phyloP scores from a whole-genome alignment of 352 stramenopile genomes.

The Phytophthora podocarpi region DNA sequence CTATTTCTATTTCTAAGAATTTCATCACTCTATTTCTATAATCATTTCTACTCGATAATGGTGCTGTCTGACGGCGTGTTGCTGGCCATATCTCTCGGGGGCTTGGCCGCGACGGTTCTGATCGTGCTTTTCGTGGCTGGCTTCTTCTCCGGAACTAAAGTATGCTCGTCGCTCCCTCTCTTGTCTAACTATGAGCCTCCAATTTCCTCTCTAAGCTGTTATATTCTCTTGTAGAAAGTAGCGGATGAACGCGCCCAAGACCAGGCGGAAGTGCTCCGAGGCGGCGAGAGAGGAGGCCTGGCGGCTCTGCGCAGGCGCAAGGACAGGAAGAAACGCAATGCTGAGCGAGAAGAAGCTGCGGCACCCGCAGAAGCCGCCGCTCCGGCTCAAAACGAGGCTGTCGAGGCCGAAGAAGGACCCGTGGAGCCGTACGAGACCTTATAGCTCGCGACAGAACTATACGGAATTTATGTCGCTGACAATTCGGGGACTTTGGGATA shows the following conservation, averaged over 20 bases:
- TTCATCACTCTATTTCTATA: too few species aligned
- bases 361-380: constrained; percentile 9
- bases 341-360: constrained; percentile 22
- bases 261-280: constrained; percentile 39
- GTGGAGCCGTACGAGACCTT: constrained; percentile 48
- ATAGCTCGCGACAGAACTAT: background rate
- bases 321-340: constrained; percentile 55
- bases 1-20: too few species aligned
- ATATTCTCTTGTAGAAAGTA: constrained; percentile 30
- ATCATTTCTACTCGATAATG: background rate
- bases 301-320: constrained; percentile 71
- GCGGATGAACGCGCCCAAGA: constrained; percentile 30
- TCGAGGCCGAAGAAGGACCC: constrained; percentile 19
- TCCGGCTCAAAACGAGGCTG: constrained; percentile 19
- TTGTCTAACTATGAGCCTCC: background rate
- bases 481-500: background rate
- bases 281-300: constrained; percentile 50
- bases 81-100: constrained; percentile 55
- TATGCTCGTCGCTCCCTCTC: constrained; percentile 12
- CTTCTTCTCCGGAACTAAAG: constrained; percentile 56
- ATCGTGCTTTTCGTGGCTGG: constrained; percentile 68
- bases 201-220: constrained; percentile 1
- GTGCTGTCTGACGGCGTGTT: constrained; percentile 68
- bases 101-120: constrained; percentile 55
- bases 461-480: constrained; percentile 1